These are phyloP conservation scores for Phlebopus sp. DNA, from an alignment of 1,284 basidiomycete genomes.

Conservation along the genomic window DNA sequence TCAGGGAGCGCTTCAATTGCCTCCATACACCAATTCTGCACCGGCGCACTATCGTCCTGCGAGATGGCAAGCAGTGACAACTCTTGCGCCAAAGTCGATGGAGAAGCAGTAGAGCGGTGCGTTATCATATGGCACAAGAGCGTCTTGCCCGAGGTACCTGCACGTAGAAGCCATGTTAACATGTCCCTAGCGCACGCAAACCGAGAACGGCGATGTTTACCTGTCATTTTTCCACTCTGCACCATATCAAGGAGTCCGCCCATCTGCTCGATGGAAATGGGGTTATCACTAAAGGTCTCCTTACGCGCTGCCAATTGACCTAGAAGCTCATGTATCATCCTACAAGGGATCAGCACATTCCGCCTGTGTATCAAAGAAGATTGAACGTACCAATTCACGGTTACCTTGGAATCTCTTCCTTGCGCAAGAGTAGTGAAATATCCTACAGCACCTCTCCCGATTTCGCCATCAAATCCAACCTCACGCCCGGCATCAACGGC, in stretches of 20 bases:
- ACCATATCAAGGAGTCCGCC: slow-evolving; percentile 81
- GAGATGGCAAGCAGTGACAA: slow-evolving; percentile 42
- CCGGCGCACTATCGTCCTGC: slow-evolving; percentile 29
- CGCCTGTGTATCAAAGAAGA: background rate
- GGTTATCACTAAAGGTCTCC: slow-evolving; percentile 60
- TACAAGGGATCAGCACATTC: slow-evolving; percentile 29
- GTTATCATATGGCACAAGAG: slow-evolving; percentile 64
- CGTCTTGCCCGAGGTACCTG: slow-evolving; percentile 70
- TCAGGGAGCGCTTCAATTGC: slow-evolving; percentile 68
- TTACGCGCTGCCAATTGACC: slow-evolving; percentile 68
- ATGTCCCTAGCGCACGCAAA: background rate
- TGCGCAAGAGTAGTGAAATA: slow-evolving; percentile 73
- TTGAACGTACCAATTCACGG: slow-evolving; percentile 77
- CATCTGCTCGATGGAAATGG: slow-evolving; percentile 62
- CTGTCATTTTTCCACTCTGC: slow-evolving; percentile 63
- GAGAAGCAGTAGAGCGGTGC: slow-evolving; percentile 37
- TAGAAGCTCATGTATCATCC: slow-evolving; percentile 85
- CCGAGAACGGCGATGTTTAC: slow-evolving; percentile 32
- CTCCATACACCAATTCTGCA: slow-evolving; percentile 55
- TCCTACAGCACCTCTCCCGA: slow-evolving; percentile 50
- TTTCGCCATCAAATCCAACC: slow-evolving; percentile 59
- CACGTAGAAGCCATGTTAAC: slow-evolving; percentile 4
- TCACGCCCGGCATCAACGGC: slow-evolving; percentile 65
- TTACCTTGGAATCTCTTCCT: slow-evolving; percentile 63
- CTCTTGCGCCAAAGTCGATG: slow-evolving; percentile 46